Base-by-base conservation (phyloP, 1,139 yeast genomes). In the Entelexis sorbosivorans region DNA sequence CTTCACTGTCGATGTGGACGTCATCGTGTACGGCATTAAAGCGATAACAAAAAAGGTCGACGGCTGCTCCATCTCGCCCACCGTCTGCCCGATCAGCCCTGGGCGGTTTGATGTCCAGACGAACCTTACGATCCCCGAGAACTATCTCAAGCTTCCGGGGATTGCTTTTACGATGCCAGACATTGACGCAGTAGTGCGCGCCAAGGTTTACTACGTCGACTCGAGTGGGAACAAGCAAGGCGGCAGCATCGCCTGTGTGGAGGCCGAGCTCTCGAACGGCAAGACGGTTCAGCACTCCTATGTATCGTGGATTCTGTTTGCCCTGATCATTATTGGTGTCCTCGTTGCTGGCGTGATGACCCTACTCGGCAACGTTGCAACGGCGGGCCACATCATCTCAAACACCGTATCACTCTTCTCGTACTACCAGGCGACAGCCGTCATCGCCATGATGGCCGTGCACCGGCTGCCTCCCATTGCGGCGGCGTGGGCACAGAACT, bases 291-390 rank as follows among this genome's bases (percentile, higher is more conserved):
- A 89, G 67, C 88, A 96, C 31, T 81, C 80, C 63, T 88, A 86
- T 60, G 98, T 96, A 5, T 77, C 95, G 9, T 93, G 98, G 98
- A 95, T 95, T 24, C 84, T 91, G 60, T 97, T 96, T 6, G 93
- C 89, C 19, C 77, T 91, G 44, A 79, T 96, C 2, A 94, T 95
- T 47, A 66, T 86, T 47, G 97, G 97, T 56, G 77, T 91, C 42
- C 67, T 88, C 50, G 82, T 93, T 6, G 85, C 96, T 1, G 95
- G 96, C 44, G 77, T 86, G 49, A 79, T 87, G 44, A 86, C 96
- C 0, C 81, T 88, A 40, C 75, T 82, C 61, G 97, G 97, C 11
- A 93, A 89, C 65, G 81, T 94, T 33, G 79, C 81, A 57, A 89
- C 98, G 2, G 95, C 98, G 9, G 93, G 96, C 3, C 98, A 91